Evolutionary conservation across 2,329 filamentous ascomycete species (phyloP).

Genomic region (Aspergillus udagawae): DNA sequence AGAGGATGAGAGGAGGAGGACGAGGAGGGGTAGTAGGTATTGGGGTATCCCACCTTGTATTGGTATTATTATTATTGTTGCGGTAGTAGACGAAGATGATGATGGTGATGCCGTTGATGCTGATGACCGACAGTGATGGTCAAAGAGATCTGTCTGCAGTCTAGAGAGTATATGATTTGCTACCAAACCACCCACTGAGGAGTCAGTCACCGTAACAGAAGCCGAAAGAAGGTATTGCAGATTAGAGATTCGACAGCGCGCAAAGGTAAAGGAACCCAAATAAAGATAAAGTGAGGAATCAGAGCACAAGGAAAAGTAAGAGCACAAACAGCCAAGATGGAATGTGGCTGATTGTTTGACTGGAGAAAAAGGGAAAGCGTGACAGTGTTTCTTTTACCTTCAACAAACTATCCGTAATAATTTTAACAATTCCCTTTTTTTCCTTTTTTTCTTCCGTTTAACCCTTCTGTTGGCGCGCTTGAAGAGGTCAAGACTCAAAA

Average conservation of each 20-base stretch:
- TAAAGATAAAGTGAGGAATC: not conserved
- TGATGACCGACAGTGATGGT: not conserved
- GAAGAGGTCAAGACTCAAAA: not conserved
- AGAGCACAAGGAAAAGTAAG: not conserved
- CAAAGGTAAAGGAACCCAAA: not conserved
- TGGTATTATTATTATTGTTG: not conserved
- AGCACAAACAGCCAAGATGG: not conserved
- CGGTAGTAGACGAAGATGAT: not conserved
- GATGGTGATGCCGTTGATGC: not conserved
- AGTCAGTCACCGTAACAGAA: not conserved
- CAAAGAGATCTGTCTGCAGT: not conserved
- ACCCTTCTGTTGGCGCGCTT: not conserved
- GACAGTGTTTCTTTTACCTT: not conserved
- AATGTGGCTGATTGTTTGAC: not conserved
- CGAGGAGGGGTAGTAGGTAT: constrained; percentile 9
- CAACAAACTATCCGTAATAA: too few relatives aligned
- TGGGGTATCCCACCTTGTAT: constrained; percentile 7
- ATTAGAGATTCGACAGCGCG: not conserved
- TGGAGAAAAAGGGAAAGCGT: not conserved
- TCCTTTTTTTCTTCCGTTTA: not conserved
- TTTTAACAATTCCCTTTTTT: not conserved
- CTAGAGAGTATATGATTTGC: not conserved
- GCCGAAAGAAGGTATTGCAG: not conserved
- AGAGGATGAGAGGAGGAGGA: constrained; percentile 4
- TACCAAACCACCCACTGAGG: not conserved